Base-by-base conservation (phyloP, 2,329 filamentous ascomycete species). In the Alternaria sp. region DNA sequence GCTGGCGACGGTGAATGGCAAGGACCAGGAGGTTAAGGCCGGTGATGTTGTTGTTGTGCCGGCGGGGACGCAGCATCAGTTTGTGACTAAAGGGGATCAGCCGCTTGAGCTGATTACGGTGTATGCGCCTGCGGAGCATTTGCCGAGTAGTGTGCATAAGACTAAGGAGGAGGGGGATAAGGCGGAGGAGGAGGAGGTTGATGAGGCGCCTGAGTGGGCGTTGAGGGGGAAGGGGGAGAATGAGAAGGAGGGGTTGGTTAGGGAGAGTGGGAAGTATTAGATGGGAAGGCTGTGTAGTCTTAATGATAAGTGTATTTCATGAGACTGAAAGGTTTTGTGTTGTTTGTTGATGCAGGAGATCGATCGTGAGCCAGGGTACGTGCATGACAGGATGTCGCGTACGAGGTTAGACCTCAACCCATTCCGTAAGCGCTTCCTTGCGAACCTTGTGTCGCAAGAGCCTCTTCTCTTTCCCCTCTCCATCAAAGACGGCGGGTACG, bases 21-120 rank as follows among this genome's bases (percentile, higher is more conserved):
- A 86, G 57, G 85, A 89, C 56, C 87, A 89, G 63, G 80, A 83
- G 50, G 77, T 89, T 61, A 83, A 83, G 56, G 85, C 86, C 6
- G 85, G 85, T 57, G 82, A 88, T 76, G 77, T 89, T 15, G 84
- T 90, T 23, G 83, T 90, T 53, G 88, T 90, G 3, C 88, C 89
- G 0, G 89, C 88, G 0, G 88, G 88, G 0, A 90, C 88, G 3
- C 86, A 88, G 75, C 88, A 90, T 73, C 88, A 90, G 72, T 90
- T 90, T 73, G 80, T 90, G 53, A 90, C 89, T 61, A 87, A 82
- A 3, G 88, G 88, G 2, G 82, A 85, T 1, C 83, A 84, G 53
- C 87, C 88, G 3, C 74, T 90, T 55, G 86, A 89, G 67, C 73
- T 90, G 40, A 86, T 90, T 54, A 90, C 88, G 0, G 85, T 90